Percentiles rank a stretch among this genome's conserved stretches.
phyloP scores from a whole-genome alignment of 2,329 filamentous ascomycete species.

The Penicillium sp. region DNA sequence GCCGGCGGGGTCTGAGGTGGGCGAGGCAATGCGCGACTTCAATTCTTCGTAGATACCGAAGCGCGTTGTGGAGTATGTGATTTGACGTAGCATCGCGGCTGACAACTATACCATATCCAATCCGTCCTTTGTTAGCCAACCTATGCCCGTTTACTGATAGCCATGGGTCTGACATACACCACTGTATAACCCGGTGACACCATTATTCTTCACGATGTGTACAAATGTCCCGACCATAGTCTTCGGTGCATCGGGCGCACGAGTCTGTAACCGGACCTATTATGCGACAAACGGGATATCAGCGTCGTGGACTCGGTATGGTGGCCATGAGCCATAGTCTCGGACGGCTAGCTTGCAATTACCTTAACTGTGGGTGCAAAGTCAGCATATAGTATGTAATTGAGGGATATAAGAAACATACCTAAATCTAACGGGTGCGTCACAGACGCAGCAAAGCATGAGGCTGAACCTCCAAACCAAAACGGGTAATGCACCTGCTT shows the following conservation, averaged over 20 bases:
- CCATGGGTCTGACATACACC: slow-evolving; percentile 54
- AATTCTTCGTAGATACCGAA: slow-evolving; percentile 96
- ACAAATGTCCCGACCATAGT: slow-evolving; percentile 83
- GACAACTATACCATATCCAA: slow-evolving; percentile 58
- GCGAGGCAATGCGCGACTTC: slow-evolving; percentile 63
- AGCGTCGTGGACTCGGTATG: slow-evolving; percentile 8
- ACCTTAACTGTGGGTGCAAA: slow-evolving; percentile 53
- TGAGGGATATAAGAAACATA: slow-evolving; percentile 49
- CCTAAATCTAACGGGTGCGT: slow-evolving; percentile 92
- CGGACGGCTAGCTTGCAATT: slow-evolving; percentile 17
- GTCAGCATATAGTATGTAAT: slow-evolving; percentile 20
- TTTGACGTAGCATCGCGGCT: slow-evolving; percentile 86
- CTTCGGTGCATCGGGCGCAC: slow-evolving; percentile 69
- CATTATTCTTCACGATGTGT: slow-evolving; percentile 74
- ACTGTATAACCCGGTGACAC: slow-evolving; percentile 77
- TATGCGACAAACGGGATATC: slow-evolving; percentile 18
- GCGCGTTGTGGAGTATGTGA: slow-evolving; percentile 93
- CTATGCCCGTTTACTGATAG: not conserved
- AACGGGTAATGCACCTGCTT: slow-evolving; percentile 65
- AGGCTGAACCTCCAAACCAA: slow-evolving; percentile 96
- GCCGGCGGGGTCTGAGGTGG: slow-evolving; percentile 33
- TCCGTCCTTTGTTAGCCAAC: slow-evolving; percentile 2
- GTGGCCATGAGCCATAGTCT: slow-evolving; percentile 2
- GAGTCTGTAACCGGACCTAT: slow-evolving; percentile 84
- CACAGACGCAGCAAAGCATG: slow-evolving; percentile 83